phyloP scores from a whole-genome alignment of 805 yeast species.

The Osmozyma mogii region DNA sequence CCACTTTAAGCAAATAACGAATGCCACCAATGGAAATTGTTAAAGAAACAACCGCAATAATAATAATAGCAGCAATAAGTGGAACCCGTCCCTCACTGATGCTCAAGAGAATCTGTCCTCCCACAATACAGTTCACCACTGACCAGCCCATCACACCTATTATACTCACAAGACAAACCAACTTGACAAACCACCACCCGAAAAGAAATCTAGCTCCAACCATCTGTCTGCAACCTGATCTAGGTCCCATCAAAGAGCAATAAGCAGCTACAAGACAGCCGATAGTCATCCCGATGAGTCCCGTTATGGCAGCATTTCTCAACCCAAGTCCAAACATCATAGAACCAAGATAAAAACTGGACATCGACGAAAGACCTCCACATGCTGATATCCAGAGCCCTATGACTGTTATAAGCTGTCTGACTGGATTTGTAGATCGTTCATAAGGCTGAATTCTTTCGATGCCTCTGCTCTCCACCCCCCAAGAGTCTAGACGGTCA shows the following conservation, averaged over 20 bases:
- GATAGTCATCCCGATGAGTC: conserved; percentile 52
- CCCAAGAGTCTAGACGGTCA: conserved; percentile 37
- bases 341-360: conserved; percentile 73
- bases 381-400: conserved; percentile 83
- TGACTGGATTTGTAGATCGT: conserved; percentile 34
- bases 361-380: conserved; percentile 86
- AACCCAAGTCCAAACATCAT: conserved; percentile 63
- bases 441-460: conserved; percentile 66
- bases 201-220: conserved; percentile 72
- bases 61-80: conserved; percentile 63
- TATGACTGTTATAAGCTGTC: conserved; percentile 37
- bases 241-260: conserved; percentile 82
- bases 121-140: conserved; percentile 82
- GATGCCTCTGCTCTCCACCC: conserved; percentile 74
- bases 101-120: conserved; percentile 72
- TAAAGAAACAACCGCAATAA: conserved; percentile 58
- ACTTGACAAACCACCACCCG: conserved; percentile 80
- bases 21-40: conserved; percentile 74
- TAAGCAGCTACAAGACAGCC: conserved; percentile 79
- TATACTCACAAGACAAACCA: conserved; percentile 64
- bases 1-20: conserved; percentile 59
- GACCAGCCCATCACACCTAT: conserved; percentile 88
- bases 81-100: conserved; percentile 62
- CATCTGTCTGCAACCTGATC: conserved; percentile 87
- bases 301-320: conserved; percentile 52